Conservation (phyloP, 257 asterid species). For the Ilex aquifolium region DNA sequence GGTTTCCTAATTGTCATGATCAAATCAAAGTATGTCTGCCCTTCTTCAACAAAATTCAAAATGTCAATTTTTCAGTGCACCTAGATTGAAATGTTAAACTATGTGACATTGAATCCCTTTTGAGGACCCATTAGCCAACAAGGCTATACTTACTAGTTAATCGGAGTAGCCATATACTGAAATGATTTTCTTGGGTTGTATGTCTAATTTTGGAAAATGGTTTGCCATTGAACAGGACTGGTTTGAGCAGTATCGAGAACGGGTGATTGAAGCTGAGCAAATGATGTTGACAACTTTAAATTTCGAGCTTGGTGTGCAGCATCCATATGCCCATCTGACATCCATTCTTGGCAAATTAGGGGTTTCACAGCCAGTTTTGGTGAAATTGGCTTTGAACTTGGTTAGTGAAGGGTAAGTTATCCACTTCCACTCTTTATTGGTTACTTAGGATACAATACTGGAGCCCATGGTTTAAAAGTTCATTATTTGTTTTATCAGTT, state of each 20-base stretch:
- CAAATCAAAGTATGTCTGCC: no score
- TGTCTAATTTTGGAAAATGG: constrained; percentile 15
- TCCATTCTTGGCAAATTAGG: constrained; percentile 88
- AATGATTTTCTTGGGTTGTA: neutral
- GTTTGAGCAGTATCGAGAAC: constrained; percentile 92
- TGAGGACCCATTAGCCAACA: no score
- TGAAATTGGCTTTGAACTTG: constrained; percentile 76
- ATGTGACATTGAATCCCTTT: no score
- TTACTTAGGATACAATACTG: neutral
- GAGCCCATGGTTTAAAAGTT: neutral
- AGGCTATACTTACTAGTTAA: no score
- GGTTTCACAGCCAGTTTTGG: constrained; percentile 61
- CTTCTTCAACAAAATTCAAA: no score
- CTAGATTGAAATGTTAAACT: no score
- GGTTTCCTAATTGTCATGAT: no score
- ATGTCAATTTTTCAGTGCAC: no score
- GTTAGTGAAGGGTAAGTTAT: constrained; percentile 94
- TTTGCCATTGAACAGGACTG: constrained; percentile 61
- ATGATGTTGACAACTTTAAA: constrained; percentile 83
- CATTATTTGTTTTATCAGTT: neutral
- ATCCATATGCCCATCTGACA: constrained; percentile 80
- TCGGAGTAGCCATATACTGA: no score
- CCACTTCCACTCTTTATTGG: constrained; percentile 6
- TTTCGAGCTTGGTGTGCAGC: constrained; percentile 91
- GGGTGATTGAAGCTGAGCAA: constrained; percentile 82